Conservation (phyloP, 2,329 filamentous ascomycete genomes). For the Claviceps sp. region DNA sequence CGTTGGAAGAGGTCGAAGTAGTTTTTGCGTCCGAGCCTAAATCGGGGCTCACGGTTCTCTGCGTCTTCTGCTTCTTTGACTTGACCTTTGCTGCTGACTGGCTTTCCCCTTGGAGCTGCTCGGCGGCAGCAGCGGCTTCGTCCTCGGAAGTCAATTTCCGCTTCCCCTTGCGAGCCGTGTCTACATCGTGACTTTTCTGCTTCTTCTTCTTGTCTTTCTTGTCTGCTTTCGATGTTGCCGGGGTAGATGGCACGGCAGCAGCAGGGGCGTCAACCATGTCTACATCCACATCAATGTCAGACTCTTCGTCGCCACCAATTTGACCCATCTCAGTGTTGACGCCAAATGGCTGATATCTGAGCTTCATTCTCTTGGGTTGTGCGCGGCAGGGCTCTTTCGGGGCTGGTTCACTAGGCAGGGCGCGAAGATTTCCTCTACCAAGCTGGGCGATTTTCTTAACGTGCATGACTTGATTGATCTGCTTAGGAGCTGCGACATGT, state of each 20-base stretch:
- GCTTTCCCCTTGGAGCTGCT: constrained; percentile 22
- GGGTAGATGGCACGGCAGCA: constrained; percentile 9
- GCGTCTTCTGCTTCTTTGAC: constrained; percentile 27
- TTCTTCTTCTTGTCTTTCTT: constrained; percentile 14
- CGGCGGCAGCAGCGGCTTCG: constrained; percentile 21
- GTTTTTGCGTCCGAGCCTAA: constrained; percentile 19
- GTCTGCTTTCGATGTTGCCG: constrained; percentile 11
- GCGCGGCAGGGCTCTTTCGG: constrained; percentile 40
- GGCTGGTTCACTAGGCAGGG: constrained; percentile 25
- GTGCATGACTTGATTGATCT: constrained; percentile 48
- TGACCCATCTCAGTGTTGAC: constrained; percentile 22
- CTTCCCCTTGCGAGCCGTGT: constrained; percentile 21
- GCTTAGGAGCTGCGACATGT: constrained; percentile 16
- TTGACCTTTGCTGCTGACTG: constrained; percentile 25
- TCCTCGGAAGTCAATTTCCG: constrained; percentile 25
- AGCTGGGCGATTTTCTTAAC: constrained; percentile 50
- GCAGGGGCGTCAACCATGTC: constrained; percentile 30
- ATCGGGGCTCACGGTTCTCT: constrained; percentile 19
- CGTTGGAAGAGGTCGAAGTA: constrained; percentile 6
- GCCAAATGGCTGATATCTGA: constrained; percentile 56
- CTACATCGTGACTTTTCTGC: constrained; percentile 5
- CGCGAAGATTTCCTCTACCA: constrained; percentile 17
- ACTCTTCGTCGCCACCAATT: constrained; percentile 26
- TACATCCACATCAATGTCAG: constrained; percentile 31
- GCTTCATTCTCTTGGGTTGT: constrained; percentile 54